Base-by-base conservation (phyloP, 768 basidiomycete genomes). In the Tubosaeta brunneosetosa region DNA sequence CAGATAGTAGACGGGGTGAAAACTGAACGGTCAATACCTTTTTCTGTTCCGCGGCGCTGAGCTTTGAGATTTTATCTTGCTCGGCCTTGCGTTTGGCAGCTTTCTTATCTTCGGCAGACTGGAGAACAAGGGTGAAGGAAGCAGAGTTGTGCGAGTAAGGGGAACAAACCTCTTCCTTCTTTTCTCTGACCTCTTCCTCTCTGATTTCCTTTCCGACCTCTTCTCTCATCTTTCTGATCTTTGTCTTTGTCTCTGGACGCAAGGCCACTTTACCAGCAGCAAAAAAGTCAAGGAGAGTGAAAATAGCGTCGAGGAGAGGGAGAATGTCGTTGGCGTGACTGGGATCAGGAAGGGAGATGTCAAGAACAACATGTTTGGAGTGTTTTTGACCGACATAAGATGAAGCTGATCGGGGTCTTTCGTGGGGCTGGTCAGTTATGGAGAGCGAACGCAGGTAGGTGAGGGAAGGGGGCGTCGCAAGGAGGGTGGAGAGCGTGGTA, bases 391-490 rank as follows among this genome's bases (percentile, higher is more conserved):
- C 68, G 44, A 74, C 68, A 36, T 80, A 66, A 5, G 78, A 62
- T 40, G 84, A 53, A 1, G 82, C 78, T 3, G 71, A 66, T 1
- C 62, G 54, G 1, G 94, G 94, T 50, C 88, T 83, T 22, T 77
- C 75, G 48, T 84, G 75, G 8, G 93, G 90, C 63, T 92, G 89
- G 73, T 97, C 94, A 25, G 93, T 91, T 49, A 91, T 88, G 44
- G 91, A 84, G 58, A 95, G 79, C 34, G 88, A 92, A 59, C 88
- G 87, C 77, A 97, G 91, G 73, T 89, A 85, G 36, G 83, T 79
- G 44, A 80, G 76, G 44, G 85, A 75, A 46, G 78, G 78, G 27
- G 88, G 81, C 58, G 88, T 77, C 47, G 79, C 74, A 49, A 95
- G 74, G n/a, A 79, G 69, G 26, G 79, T 71, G 48, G 77, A 57